Percentiles rank a stretch among this genome's conserved stretches.
Conservation (phyloP, 139 green algal species). For the Prasinococcaceae sp. region DNA sequence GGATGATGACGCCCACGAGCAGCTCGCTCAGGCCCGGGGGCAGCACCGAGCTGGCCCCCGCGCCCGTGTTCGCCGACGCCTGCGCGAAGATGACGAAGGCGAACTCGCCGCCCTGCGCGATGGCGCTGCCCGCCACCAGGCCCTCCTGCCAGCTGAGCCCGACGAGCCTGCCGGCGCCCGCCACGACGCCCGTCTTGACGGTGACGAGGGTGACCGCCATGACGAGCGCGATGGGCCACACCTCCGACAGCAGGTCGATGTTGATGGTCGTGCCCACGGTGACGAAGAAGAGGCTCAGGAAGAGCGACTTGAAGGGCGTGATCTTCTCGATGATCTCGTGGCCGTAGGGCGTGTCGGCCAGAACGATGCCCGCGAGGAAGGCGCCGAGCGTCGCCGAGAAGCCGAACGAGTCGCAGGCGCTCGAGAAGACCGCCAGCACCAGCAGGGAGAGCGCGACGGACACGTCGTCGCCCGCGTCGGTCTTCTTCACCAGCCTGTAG, state of each 20-base stretch:
- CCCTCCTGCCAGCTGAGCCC: constrained; percentile 60
- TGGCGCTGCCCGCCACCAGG: constrained; percentile 69
- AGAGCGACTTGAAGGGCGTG: constrained; percentile 69
- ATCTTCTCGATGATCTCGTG: constrained; percentile 75
- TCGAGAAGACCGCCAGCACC: constrained; percentile 64
- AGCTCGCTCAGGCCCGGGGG: constrained; percentile 71
- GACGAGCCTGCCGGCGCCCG: constrained; percentile 43
- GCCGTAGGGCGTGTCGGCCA: constrained; percentile 72
- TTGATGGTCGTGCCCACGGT: constrained; percentile 26
- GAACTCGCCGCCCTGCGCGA: constrained; percentile 93
- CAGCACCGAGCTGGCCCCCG: constrained; percentile 33
- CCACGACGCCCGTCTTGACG: constrained; percentile 74
- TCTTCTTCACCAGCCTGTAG: constrained; percentile 7
- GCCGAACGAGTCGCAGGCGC: constrained; percentile 69
- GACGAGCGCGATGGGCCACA: constrained; percentile 50
- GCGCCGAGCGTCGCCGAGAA: constrained; percentile 77
- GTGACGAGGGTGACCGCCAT: constrained; percentile 63
- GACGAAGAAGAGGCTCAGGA: constrained; percentile 86
- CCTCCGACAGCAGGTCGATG: constrained; percentile 34
- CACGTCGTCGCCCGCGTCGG: constrained; percentile 56
- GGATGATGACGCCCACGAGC: constrained; percentile 79
- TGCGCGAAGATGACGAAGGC: constrained; percentile 90
- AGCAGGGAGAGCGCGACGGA: constrained; percentile 88
- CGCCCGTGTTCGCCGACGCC: constrained; percentile 31
- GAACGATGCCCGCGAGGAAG: constrained; percentile 75